Evolutionary conservation across 192 early-diverging fungal genomes (phyloP), one percentile per base, ranked within the genome.

Genomic region (Diversispora epigaea): DNA sequence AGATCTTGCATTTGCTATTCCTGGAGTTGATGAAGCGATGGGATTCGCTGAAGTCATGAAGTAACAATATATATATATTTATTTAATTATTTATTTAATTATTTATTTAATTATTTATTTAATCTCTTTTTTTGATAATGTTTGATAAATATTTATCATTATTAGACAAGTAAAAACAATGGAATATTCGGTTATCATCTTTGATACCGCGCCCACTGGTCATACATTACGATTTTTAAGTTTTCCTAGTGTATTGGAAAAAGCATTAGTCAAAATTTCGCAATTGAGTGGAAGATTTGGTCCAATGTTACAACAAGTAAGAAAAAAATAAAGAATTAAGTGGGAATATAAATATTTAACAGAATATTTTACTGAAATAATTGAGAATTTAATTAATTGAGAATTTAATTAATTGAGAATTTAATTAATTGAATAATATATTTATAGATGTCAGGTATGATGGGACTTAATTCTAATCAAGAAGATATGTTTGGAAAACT

Each of bases 31-130:
- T 82, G 98, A 99, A 83, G 98, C 98, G 22, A 99, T 99, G 96
- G 95, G 95, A 56, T 99, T 99, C 85, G 96, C 96, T n/a, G 98
- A 99, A 79, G 98, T 99, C 15, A 99, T 99, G 98, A 99, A 99
- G 91, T 93, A 85, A 45, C 84, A 79, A 32, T 22, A 22, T 17
- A 25, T 45, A n/a, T 3, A 9, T 4, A 43, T 60, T 56, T 70
- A 39, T n/a, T n/a, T n/a, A n/a, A n/a, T n/a, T n/a, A n/a, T n/a
- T n/a, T n/a, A n/a, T n/a, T n/a, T n/a, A n/a, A n/a, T n/a, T n/a
- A n/a, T n/a, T n/a, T n/a, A n/a, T n/a, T n/a, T n/a, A n/a, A n/a
- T n/a, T n/a, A n/a, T 15, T 25, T 17, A 32, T 32, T 32, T 32
- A 32, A 1, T 32, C 25, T 32, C 25, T 32, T 32, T 32, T 32